These are phyloP conservation scores for Dissophora ornata DNA, from an alignment of 192 early-diverging fungal species.

Conservation along the genomic window DNA sequence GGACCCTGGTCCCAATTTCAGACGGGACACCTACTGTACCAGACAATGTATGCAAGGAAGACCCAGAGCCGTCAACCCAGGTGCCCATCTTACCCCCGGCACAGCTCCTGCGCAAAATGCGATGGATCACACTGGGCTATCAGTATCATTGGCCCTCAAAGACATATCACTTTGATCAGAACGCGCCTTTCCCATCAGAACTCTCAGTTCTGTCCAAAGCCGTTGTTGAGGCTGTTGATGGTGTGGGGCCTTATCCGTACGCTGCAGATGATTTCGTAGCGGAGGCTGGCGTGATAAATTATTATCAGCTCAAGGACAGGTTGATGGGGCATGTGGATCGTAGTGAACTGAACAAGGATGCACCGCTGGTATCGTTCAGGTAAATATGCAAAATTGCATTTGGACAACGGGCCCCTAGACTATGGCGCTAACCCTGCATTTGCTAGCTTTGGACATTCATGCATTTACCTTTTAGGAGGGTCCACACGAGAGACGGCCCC, in stretches of 20 bases:
- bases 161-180: conserved; percentile 78
- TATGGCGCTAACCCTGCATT: too few species aligned
- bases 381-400: conserved; percentile 40
- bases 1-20: conserved; percentile 36
- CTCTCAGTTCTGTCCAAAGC: conserved; percentile 69
- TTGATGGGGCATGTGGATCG: conserved; percentile 95
- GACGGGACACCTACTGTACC: conserved; percentile 34
- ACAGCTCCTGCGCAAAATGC: conserved; percentile 63
- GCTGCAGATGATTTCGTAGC: conserved; percentile 66
- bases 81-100: conserved; percentile 54
- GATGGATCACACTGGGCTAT: conserved; percentile 82
- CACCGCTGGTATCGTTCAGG: conserved; percentile 86
- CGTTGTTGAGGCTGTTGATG: conserved; percentile 73
- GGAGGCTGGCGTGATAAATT: conserved; percentile 96
- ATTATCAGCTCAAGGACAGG: conserved; percentile 83
- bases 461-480: conserved; percentile 87
- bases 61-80: conserved; percentile 49
- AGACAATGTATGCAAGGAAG: conserved; percentile 33
- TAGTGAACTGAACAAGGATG: conserved; percentile 87
- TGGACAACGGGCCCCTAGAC: too few species aligned
- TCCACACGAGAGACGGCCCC: conserved; percentile 74
- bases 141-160: conserved; percentile 88
- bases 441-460: conserved; percentile 74
- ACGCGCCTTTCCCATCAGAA: conserved; percentile 75
- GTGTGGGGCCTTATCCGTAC: conserved; percentile 67